Evolutionary conservation across 208 protist species (phyloP).

Genomic region (Perkinsela sp.): DNA sequence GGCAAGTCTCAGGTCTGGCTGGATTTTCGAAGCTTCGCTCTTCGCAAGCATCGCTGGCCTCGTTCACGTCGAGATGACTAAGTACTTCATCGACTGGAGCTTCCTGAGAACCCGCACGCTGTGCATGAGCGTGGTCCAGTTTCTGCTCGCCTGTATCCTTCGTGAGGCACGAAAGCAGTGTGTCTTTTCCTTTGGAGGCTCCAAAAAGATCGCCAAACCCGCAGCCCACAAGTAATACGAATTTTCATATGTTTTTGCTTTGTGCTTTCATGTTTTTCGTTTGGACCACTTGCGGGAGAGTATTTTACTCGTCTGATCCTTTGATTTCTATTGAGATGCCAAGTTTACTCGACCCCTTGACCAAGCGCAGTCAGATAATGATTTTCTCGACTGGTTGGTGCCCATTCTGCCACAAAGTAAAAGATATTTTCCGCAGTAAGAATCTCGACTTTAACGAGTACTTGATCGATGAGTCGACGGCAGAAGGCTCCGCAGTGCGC

Average conservation of each 20-base stretch:
- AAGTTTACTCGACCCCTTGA: not conserved
- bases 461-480: not conserved
- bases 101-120: not conserved
- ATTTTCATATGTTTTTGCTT: too few species aligned
- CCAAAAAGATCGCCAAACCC: too few species aligned
- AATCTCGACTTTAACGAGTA: not conserved
- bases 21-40: not conserved
- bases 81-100: not conserved
- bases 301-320: too few species aligned
- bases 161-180: not conserved
- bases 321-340: not conserved
- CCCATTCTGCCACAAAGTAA: not conserved
- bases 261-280: too few species aligned
- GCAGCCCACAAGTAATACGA: too few species aligned
- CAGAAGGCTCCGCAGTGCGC: slow-evolving; percentile 7
- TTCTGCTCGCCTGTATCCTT: not conserved
- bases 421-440: slow-evolving; percentile 3
- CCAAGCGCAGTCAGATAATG: not conserved
- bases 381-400: not conserved
- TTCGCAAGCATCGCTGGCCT: not conserved
- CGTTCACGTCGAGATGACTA: not conserved
- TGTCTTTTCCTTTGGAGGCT: too few species aligned
- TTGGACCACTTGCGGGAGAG: too few species aligned
- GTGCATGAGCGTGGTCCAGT: not conserved
- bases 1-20: not conserved